Evolutionary conservation across 2,329 filamentous ascomycete genomes (phyloP), one percentile per base, ranked within the genome.

Genomic region (Acrocalymma vagum): DNA sequence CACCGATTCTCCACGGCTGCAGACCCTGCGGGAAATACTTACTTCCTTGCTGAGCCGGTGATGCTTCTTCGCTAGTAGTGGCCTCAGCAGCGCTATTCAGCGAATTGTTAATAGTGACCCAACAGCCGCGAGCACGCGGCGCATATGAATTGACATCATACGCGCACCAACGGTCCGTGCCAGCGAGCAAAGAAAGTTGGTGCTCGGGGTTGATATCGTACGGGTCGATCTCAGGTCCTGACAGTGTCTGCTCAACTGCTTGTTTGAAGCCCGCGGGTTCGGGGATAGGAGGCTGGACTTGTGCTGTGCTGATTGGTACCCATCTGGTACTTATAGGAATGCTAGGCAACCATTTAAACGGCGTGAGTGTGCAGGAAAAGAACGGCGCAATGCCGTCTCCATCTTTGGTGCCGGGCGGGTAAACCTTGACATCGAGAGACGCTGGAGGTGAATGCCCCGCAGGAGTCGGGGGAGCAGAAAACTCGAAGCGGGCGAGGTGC

Each of bases 401-500:
- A 10, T 62, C 53, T 17, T 38, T 29, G 5, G 43, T 57, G 4
- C 52, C 48, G 0, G 63, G 60, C 2, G 62, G 46, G 10, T 56
- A 66, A 5, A 65, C 58, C 16, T 53, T 51, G 26, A 66, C 45
- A 4, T 51, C 59, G 4, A 65, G 55, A 3, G 43, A 35, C 9
- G 42, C 22, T 1, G 57, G 62, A 1, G 59, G 55, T 0, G 48
- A 38, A 7, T 31, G 28, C 9, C 54, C 55, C 6, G 40, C 34
- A 0, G 45, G 23, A 1, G 59, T 62, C 3, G 48, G 38, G 0
- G 60, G 60, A 0, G 60, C 49, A 10, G 60, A 65, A 46, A 65
- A 69, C 10, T 47, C 38, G 45, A 67, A 67, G 16, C 65, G 62
- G 0, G 63, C 62, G 13, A 67, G 58, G 42, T 65, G 61, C 38